Percentiles rank a stretch among this genome's conserved stretches.
Evolutionary conservation across 257 asterid species (phyloP).

Genomic region (Petrea volubilis): DNA sequence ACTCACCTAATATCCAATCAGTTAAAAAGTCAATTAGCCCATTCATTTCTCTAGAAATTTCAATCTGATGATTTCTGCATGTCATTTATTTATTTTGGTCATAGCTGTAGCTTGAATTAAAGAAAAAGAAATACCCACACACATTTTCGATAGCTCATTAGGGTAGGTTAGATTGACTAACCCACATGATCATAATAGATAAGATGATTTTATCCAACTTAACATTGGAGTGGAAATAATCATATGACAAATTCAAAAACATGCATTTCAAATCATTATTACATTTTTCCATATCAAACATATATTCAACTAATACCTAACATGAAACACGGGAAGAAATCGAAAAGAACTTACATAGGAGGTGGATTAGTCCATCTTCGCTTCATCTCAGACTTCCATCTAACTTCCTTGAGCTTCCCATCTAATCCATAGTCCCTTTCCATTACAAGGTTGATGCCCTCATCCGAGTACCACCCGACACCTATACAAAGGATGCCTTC

Average conservation of each 20-base stretch:
- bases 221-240: background rate
- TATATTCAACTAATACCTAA: background rate
- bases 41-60: background rate
- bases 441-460: conserved; percentile 92
- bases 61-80: background rate
- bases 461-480: conserved; percentile 96
- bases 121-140: background rate
- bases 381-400: conserved; percentile 93
- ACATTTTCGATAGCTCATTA: background rate
- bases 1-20: conserved; percentile 23
- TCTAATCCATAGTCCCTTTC: conserved; percentile 94
- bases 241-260: background rate
- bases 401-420: conserved; percentile 91
- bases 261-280: background rate
- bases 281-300: background rate
- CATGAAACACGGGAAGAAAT: background rate
- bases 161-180: too few species aligned
- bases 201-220: background rate
- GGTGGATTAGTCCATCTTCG: conserved; percentile 94
- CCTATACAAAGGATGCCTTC: conserved; percentile 91
- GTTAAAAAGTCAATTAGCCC: conserved; percentile 21
- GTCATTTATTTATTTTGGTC: background rate
- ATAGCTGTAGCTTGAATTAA: background rate
- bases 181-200: background rate
- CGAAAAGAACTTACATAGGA: conserved; percentile 52